A percentile compares a stretch with the other conserved stretches of the same genome.
phyloP scores from a whole-genome alignment of 768 basidiomycete genomes.

The Amanita pseudoporphyria region DNA sequence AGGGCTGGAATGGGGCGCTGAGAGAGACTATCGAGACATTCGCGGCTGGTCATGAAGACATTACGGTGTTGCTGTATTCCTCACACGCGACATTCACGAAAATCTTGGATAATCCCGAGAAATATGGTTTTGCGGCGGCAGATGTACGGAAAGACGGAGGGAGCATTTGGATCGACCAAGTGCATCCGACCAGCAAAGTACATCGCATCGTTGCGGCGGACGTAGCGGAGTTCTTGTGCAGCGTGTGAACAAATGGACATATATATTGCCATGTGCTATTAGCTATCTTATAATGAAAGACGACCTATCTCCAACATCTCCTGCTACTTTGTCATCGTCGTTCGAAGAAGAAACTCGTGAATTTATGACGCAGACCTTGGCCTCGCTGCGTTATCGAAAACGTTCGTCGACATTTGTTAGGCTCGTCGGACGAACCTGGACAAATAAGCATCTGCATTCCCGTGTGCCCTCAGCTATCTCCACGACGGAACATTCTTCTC shows the following conservation, averaged over 20 bases:
- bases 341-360: slow-evolving; percentile 57
- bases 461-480: no score
- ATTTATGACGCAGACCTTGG: slow-evolving; percentile 71
- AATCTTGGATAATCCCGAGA: slow-evolving; percentile 35
- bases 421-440: background rate
- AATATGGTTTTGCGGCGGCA: slow-evolving; percentile 26
- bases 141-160: slow-evolving; percentile 27
- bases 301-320: slow-evolving; percentile 27
- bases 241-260: slow-evolving; percentile 4
- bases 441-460: no score
- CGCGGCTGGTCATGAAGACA: slow-evolving; percentile 28
- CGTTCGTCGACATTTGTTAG: background rate
- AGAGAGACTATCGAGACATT: slow-evolving; percentile 24
- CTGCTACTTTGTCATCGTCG: slow-evolving; percentile 46
- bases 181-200: slow-evolving; percentile 44
- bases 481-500: no score
- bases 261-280: background rate
- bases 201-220: slow-evolving; percentile 40
- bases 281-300: slow-evolving; percentile 9
- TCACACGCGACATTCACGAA: slow-evolving; percentile 34
- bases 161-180: slow-evolving; percentile 38
- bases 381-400: slow-evolving; percentile 41
- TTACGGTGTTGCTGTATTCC: slow-evolving; percentile 40
- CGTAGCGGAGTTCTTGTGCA: slow-evolving; percentile 27
- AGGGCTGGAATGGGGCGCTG: slow-evolving; percentile 46